These are phyloP conservation scores for Ophiorrhiza pumila DNA, from an alignment of 257 asterid genomes.

Conservation along the genomic window DNA sequence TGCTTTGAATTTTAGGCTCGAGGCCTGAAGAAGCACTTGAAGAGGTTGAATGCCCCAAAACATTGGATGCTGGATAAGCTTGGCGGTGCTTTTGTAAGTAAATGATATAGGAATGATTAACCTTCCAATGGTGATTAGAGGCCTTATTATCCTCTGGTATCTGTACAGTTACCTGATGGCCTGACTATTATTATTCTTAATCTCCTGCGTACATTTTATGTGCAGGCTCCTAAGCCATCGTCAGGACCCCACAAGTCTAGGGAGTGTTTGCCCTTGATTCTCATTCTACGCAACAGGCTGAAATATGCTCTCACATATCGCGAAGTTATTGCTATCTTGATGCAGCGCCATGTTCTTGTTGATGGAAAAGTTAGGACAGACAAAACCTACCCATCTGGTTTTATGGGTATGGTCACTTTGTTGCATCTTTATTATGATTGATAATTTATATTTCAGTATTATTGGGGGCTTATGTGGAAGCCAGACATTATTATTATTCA, in stretches of 20 bases:
- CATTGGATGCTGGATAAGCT: constrained; percentile 73
- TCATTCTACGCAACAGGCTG: constrained; percentile 62
- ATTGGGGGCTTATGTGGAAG: too few species aligned
- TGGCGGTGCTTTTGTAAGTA: constrained; percentile 74
- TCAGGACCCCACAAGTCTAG: constrained; percentile 85
- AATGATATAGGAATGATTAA: not conserved
- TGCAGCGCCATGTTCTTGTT: constrained; percentile 72
- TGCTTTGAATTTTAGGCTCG: constrained; percentile 44
- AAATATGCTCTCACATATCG: constrained; percentile 68
- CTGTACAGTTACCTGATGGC: not conserved
- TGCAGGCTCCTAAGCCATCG: constrained; percentile 75
- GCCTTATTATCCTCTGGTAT: not conserved
- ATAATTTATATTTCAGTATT: too few species aligned
- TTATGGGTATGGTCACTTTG: constrained; percentile 49
- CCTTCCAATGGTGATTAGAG: not conserved
- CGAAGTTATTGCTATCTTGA: constrained; percentile 57
- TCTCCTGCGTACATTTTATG: not conserved
- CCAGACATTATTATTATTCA: too few species aligned
- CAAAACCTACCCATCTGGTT: constrained; percentile 71
- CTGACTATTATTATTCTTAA: not conserved
- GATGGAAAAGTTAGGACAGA: constrained; percentile 82
- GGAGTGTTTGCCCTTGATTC: constrained; percentile 73
- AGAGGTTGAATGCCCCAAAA: constrained; percentile 83
- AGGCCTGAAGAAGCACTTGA: constrained; percentile 75
- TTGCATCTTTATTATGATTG: not conserved